Evolutionary conservation across 2,329 filamentous ascomycete genomes (phyloP).

Genomic region (Immersiporthe knoxdaviesiana): DNA sequence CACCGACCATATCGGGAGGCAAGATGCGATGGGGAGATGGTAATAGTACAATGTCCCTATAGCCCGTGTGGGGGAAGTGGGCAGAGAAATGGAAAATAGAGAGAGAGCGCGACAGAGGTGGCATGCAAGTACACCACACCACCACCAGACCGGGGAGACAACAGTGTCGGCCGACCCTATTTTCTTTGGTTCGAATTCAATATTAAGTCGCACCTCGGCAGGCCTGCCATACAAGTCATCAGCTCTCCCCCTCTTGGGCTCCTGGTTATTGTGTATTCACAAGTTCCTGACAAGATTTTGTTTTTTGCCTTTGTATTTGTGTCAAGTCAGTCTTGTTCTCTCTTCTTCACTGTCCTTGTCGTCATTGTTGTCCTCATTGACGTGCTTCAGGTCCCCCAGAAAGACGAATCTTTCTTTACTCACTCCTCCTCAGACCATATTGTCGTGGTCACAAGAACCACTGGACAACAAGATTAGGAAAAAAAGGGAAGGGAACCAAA

Average conservation of each 20-base stretch:
- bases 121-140: neutral
- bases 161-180: neutral
- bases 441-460: neutral
- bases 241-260: neutral
- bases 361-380: too few relatives aligned
- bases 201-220: neutral
- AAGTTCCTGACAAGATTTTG: neutral
- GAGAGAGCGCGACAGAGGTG: neutral
- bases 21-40: neutral
- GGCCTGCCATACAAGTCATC: neutral
- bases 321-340: neutral
- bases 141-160: conserved; percentile 2
- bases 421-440: neutral
- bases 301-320: neutral
- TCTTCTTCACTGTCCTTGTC: neutral
- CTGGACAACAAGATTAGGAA: neutral
- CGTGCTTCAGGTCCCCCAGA: too few relatives aligned
- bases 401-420: neutral
- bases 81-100: neutral
- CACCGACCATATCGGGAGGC: neutral
- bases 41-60: neutral
- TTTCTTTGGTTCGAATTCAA: neutral
- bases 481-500: neutral
- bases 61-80: neutral
- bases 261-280: neutral